These are phyloP conservation scores for Olyra latifolia DNA, from an alignment of 176 grass and related monocot genomes.

Conservation along the genomic window DNA sequence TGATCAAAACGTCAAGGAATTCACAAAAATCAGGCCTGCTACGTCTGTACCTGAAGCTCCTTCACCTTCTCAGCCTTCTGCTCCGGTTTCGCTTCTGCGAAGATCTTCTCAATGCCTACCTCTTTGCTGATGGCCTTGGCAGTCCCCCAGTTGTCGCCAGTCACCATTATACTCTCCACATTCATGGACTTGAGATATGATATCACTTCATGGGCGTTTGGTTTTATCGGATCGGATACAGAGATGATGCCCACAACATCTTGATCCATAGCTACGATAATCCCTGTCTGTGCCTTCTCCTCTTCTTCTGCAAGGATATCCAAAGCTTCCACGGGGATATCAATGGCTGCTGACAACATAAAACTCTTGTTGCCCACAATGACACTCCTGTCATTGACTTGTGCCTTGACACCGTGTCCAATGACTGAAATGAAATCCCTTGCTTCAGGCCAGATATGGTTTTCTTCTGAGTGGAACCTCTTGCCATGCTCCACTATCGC, in stretches of 20 bases:
- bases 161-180: slow-evolving; percentile 96
- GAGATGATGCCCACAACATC: slow-evolving; percentile 75
- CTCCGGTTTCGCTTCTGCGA: slow-evolving; percentile 89
- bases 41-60: slow-evolving; percentile 78
- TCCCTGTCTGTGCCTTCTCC: slow-evolving; percentile 66
- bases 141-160: slow-evolving; percentile 95
- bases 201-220: slow-evolving; percentile 66
- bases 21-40: background rate
- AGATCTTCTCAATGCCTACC: slow-evolving; percentile 72
- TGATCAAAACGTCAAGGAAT: background rate
- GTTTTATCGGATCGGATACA: slow-evolving; percentile 87
- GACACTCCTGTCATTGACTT: slow-evolving; percentile 48
- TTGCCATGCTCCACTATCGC: slow-evolving; percentile 76
- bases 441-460: slow-evolving; percentile 67
- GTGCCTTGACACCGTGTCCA: slow-evolving; percentile 73
- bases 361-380: slow-evolving; percentile 83
- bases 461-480: slow-evolving; percentile 58
- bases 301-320: slow-evolving; percentile 81
- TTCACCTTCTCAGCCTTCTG: slow-evolving; percentile 81
- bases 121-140: slow-evolving; percentile 82
- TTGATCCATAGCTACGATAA: slow-evolving; percentile 68
- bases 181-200: slow-evolving; percentile 80
- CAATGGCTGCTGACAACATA: slow-evolving; percentile 61
- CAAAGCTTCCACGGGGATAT: slow-evolving; percentile 55
- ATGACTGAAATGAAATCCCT: slow-evolving; percentile 74